phyloP scores from a whole-genome alignment of 179 eudicot species.

The Silene vulgaris region DNA sequence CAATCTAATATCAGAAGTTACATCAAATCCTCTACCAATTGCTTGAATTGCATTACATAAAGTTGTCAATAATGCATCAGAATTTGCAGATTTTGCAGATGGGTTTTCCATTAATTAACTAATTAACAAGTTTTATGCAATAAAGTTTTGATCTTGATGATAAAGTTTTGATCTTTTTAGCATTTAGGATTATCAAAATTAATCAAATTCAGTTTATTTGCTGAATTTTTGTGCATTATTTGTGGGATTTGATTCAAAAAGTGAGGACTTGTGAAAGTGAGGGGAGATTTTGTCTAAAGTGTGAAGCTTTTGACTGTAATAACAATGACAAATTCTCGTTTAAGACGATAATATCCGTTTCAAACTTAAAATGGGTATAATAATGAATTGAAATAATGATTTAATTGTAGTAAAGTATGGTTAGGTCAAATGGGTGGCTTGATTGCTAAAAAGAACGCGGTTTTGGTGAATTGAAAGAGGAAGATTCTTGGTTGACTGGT shows the following conservation, averaged over 20 bases:
- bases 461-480: conserved; percentile 21
- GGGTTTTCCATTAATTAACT: conserved; percentile 28
- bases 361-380: no score
- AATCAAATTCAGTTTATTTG: background rate
- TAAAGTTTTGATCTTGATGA: conserved; percentile 9
- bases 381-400: no score
- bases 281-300: conserved; percentile 19
- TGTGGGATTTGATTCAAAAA: conserved; percentile 13
- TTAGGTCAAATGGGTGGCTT: background rate
- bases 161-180: background rate
- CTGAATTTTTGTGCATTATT: background rate
- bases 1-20: conserved; percentile 86
- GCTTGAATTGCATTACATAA: conserved; percentile 75
- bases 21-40: conserved; percentile 95
- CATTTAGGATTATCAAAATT: background rate
- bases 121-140: background rate
- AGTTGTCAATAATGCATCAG: conserved; percentile 56
- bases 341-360: no score
- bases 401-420: background rate
- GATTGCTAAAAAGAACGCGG: conserved; percentile 31
- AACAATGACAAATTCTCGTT: conserved; percentile 20
- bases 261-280: conserved; percentile 5
- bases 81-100: conserved; percentile 11
- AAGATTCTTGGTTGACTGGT: conserved; percentile 44
- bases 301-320: conserved; percentile 34